A percentile compares a stretch with the other conserved stretches of the same genome.
Evolutionary conservation across 2,329 filamentous ascomycete species (phyloP).

Genomic region (Chrysoporthe deuterocubensis): DNA sequence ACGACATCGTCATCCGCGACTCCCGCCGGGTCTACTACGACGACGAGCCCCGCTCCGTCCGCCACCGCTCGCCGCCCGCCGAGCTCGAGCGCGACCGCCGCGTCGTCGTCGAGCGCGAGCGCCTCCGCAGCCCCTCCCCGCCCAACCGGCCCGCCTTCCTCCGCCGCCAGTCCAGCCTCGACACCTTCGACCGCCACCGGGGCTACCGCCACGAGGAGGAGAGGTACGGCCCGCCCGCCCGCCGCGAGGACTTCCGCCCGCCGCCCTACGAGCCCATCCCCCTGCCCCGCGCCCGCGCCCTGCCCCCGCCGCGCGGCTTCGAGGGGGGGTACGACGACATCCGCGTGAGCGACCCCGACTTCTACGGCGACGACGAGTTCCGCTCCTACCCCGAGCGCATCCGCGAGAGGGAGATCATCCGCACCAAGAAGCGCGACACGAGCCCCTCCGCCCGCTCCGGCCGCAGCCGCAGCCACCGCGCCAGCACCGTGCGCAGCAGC

Average conservation of each 20-base stretch:
- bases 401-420: constrained; percentile 64
- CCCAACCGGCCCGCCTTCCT: constrained; percentile 68
- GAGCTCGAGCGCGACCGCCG: constrained; percentile 59
- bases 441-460: constrained; percentile 48
- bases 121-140: constrained; percentile 52
- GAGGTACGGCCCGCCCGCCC: constrained; percentile 65
- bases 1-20: constrained; percentile 51
- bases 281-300: constrained; percentile 65
- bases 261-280: constrained; percentile 65
- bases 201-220: constrained; percentile 57
- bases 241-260: constrained; percentile 50
- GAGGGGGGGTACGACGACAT: constrained; percentile 69
- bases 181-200: constrained; percentile 80
- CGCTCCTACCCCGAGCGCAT: constrained; percentile 63
- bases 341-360: constrained; percentile 67
- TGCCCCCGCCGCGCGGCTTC: constrained; percentile 63
- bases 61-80: constrained; percentile 42
- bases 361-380: constrained; percentile 74
- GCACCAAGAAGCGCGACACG: constrained; percentile 49
- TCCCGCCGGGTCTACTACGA: constrained; percentile 55
- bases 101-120: constrained; percentile 59
- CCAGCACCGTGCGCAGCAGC: constrained; percentile 42
- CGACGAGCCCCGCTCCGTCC: constrained; percentile 50
- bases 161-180: constrained; percentile 84
- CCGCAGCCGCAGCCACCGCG: constrained; percentile 41